Evolutionary conservation across 768 basidiomycete genomes (phyloP).

Genomic region (Boletus bicolor): DNA sequence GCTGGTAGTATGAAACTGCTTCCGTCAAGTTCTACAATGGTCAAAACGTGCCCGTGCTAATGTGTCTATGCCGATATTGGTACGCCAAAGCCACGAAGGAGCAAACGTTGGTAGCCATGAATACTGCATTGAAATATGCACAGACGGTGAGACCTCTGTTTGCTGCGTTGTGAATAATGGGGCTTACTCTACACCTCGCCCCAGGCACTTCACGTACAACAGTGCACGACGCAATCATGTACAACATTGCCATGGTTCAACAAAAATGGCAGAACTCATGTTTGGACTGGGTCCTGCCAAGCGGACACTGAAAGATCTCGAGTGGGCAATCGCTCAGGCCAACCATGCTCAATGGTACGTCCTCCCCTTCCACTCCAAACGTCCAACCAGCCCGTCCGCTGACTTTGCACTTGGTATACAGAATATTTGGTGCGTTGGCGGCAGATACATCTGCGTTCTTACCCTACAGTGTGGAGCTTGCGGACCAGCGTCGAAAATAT

Average conservation of each 20-base stretch:
- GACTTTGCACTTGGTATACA: constrained; percentile 27
- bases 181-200: neutral
- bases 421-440: constrained; percentile 82
- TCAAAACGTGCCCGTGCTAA: constrained; percentile 69
- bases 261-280: constrained; percentile 91
- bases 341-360: constrained; percentile 81
- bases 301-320: constrained; percentile 77
- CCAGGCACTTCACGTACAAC: constrained; percentile 82
- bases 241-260: constrained; percentile 98
- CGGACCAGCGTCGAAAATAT: constrained; percentile 86
- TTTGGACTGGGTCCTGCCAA: constrained; percentile 70
- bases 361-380: neutral
- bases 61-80: constrained; percentile 90
- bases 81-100: constrained; percentile 93
- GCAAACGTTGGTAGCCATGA: constrained; percentile 77
- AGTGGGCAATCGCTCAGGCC: constrained; percentile 75
- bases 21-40: constrained; percentile 72
- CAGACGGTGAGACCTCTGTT: constrained; percentile 53
- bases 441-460: constrained; percentile 63
- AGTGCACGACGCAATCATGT: constrained; percentile 83
- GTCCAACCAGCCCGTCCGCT: neutral
- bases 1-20: constrained; percentile 83
- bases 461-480: constrained; percentile 84
- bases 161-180: neutral
- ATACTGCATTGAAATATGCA: constrained; percentile 75